Conservation (phyloP, 352 stramenopile species). For the Globisporangium megalacanthum region DNA sequence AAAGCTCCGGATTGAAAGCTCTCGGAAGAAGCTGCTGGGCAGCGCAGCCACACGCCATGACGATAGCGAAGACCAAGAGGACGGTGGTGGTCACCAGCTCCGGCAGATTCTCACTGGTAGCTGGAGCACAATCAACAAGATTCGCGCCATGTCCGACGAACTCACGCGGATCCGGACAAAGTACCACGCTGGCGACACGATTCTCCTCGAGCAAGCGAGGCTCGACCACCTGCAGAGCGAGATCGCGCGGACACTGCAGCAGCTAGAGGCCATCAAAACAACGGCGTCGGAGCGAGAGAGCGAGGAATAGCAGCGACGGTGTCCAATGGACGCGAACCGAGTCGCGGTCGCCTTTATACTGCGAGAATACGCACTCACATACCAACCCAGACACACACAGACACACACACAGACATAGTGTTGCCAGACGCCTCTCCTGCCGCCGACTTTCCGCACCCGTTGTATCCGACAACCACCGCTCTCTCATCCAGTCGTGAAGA, state of each 20-base stretch:
- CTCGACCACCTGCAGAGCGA: constrained; percentile 52
- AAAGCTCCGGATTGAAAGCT: constrained; percentile 27
- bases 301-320: background rate
- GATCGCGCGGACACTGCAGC: constrained; percentile 44
- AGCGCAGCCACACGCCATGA: constrained; percentile 7
- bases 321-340: background rate
- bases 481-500: background rate
- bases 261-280: constrained; percentile 34
- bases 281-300: constrained; percentile 1
- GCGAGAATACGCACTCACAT: constrained; percentile 1
- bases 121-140: constrained; percentile 66
- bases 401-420: constrained; percentile 1
- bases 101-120: constrained; percentile 44
- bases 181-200: constrained; percentile 44
- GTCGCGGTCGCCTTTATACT: background rate
- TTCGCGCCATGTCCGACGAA: constrained; percentile 41
- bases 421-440: background rate
- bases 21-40: constrained; percentile 9
- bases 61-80: constrained; percentile 16
- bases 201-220: constrained; percentile 46
- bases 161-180: constrained; percentile 41
- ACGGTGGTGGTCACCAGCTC: constrained; percentile 31
- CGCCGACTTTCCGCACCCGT: constrained; percentile 2
- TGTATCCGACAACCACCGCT: constrained; percentile 12
- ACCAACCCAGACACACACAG: background rate